Conservation (phyloP, 2,329 filamentous ascomycete species). For the Botrytis squamosa region DNA sequence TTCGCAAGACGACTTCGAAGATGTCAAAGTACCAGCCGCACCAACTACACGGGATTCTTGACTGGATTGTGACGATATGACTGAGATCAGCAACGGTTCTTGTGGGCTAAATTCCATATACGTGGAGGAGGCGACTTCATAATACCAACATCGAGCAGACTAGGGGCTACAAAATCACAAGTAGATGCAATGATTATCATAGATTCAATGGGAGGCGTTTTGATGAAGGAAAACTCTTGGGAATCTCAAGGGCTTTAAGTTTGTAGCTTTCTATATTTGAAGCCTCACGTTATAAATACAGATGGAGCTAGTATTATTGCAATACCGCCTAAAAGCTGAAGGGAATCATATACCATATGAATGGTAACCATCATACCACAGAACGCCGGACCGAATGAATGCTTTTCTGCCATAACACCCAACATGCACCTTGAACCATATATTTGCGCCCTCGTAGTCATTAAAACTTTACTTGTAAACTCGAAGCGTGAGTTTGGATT, state of each 20-base stretch:
- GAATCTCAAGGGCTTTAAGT: constrained; percentile 25
- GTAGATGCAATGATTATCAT: constrained; percentile 6
- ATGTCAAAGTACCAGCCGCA: constrained; percentile 80
- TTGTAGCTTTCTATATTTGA: background rate
- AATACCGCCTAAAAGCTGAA: constrained; percentile 26
- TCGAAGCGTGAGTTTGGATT: background rate
- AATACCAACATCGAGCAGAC: background rate
- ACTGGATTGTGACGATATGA: background rate
- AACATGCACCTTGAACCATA: constrained; percentile 15
- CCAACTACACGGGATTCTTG: constrained; percentile 24
- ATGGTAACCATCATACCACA: constrained; percentile 22
- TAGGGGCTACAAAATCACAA: background rate
- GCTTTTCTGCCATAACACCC: constrained; percentile 29
- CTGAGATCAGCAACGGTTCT: background rate
- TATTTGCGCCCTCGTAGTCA: constrained; percentile 34
- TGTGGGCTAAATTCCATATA: background rate
- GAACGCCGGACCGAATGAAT: constrained; percentile 26
- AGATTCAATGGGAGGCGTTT: background rate
- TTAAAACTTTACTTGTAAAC: constrained; percentile 24
- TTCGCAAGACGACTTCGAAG: constrained; percentile 94
- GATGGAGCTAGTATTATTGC: constrained; percentile 17
- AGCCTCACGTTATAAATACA: constrained; percentile 34
- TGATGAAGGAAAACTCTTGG: constrained; percentile 15
- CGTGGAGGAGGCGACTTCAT: background rate
- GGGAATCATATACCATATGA: constrained; percentile 28